These are phyloP conservation scores for Ormosia emarginata DNA, from an alignment of 306 rosid species.

Conservation along the genomic window DNA sequence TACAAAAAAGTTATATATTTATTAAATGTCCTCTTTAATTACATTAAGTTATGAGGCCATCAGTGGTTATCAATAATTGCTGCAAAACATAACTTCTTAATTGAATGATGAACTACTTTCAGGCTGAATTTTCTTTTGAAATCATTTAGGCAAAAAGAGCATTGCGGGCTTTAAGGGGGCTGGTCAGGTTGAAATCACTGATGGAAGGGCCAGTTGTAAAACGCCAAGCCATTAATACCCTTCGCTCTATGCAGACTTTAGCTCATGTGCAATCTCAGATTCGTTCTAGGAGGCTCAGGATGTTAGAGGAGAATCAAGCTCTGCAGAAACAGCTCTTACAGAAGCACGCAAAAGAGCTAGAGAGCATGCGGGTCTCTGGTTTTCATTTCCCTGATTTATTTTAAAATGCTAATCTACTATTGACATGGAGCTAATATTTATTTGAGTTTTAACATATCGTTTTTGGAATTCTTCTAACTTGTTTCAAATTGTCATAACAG, in stretches of 20 bases:
- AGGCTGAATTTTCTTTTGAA: constrained; percentile 13
- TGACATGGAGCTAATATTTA: neutral
- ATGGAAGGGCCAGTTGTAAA: constrained; percentile 88
- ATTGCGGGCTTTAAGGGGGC: constrained; percentile 80
- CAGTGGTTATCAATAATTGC: neutral
- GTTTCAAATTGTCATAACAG: constrained; percentile 40
- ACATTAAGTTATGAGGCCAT: neutral
- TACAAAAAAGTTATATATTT: neutral
- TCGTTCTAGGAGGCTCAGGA: constrained; percentile 85
- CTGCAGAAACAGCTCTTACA: constrained; percentile 88
- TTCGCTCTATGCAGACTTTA: constrained; percentile 88
- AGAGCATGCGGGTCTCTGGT: constrained; percentile 67
- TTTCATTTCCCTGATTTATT: constrained; percentile 23
- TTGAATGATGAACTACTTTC: constrained; percentile 3
- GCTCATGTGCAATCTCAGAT: constrained; percentile 93
- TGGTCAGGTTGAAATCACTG: constrained; percentile 79
- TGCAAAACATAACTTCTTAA: neutral
- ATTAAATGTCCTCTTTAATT: neutral
- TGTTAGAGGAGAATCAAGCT: constrained; percentile 96
- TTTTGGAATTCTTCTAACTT: constrained; percentile 18
- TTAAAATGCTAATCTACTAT: neutral
- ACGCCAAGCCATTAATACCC: constrained; percentile 88
- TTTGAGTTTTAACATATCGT: constrained; percentile 14
- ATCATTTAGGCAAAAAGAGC: constrained; percentile 83
- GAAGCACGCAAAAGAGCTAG: constrained; percentile 87